Conservation (phyloP, 306 rosid species). For the Casuarina cunninghamiana region DNA sequence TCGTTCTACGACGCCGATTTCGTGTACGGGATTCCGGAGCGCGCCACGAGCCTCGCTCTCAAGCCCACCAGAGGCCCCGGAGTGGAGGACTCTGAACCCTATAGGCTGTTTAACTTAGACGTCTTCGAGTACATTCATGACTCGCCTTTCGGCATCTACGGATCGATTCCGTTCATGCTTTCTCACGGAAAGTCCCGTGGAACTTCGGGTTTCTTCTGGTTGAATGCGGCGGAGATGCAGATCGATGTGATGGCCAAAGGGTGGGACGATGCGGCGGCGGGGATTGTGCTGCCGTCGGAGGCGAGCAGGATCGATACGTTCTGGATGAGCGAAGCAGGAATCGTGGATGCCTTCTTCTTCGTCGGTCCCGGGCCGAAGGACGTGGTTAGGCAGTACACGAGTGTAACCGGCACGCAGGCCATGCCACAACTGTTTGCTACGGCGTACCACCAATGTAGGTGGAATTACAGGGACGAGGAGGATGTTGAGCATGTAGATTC, state of each 20-base stretch:
- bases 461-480: conserved; percentile 97
- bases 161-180: conserved; percentile 89
- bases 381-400: conserved; percentile 69
- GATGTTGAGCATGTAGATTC: conserved; percentile 91
- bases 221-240: conserved; percentile 98
- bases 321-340: conserved; percentile 97
- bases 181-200: conserved; percentile 79
- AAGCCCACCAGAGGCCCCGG: conserved; percentile 86
- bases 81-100: conserved; percentile 82
- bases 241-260: conserved; percentile 84
- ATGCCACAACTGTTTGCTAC: conserved; percentile 86
- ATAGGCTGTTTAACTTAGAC: conserved; percentile 80
- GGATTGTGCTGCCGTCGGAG: conserved; percentile 63
- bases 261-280: conserved; percentile 79
- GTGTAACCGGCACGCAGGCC: conserved; percentile 72
- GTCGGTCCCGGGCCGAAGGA: conserved; percentile 87
- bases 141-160: conserved; percentile 86
- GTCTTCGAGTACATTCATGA: conserved; percentile 85
- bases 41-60: conserved; percentile 66
- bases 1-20: conserved; percentile 77
- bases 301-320: conserved; percentile 70
- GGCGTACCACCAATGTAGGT: conserved; percentile 91
- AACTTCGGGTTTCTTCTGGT: conserved; percentile 83
- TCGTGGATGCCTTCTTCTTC: conserved; percentile 80
- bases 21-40: conserved; percentile 95